Percentiles rank a stretch among this genome's conserved stretches.
These are phyloP conservation scores for Capsicum rhomboideum DNA, from an alignment of 257 asterid species.

Conservation along the genomic window DNA sequence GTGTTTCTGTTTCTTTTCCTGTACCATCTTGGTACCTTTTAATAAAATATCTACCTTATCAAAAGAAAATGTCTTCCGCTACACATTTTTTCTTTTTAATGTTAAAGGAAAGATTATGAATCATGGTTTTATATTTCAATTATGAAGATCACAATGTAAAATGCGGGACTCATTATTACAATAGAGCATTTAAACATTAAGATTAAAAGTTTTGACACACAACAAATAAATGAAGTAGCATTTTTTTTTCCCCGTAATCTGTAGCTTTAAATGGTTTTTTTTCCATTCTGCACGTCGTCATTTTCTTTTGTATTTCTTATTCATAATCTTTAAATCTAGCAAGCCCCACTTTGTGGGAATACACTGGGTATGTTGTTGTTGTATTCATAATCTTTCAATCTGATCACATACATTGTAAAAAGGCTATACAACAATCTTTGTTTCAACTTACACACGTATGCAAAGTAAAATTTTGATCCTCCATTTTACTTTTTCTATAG, in stretches of 20 bases:
- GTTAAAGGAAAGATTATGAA: neutral
- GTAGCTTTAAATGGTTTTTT: neutral
- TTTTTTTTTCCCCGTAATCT: neutral
- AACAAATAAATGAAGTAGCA: neutral
- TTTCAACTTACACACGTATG: neutral
- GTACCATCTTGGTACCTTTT: no score
- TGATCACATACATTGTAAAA: neutral
- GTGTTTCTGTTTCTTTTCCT: no score
- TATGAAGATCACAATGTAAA: neutral
- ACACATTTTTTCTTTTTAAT: neutral
- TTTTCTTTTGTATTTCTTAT: neutral
- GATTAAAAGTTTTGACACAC: neutral
- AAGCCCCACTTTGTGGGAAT: no score
- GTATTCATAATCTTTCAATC: neutral
- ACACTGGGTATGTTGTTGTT: no score
- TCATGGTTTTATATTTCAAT: neutral
- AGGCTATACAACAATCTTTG: neutral
- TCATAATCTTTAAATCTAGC: neutral
- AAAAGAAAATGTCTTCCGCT: neutral
- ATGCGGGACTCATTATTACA: neutral
- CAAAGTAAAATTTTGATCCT: neutral
- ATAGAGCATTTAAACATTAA: neutral
- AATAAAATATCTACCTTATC: no score
- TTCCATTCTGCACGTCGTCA: neutral
- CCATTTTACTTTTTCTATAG: neutral